Conservation (phyloP, 805 yeast genomes). For the Candida takata region DNA sequence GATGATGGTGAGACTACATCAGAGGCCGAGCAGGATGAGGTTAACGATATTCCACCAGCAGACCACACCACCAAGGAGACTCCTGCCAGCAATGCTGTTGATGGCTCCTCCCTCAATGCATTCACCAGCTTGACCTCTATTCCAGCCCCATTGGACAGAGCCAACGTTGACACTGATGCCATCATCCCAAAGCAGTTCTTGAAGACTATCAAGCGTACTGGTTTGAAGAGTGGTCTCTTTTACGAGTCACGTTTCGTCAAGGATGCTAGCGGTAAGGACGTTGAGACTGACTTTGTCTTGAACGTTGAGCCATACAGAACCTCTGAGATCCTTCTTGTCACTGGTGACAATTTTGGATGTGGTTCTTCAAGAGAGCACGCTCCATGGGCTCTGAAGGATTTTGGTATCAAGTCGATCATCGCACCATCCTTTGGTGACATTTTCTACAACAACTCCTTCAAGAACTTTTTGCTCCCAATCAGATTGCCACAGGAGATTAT, state of each 20-base stretch:
- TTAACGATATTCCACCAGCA: slow-evolving; percentile 57
- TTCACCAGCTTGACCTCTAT: slow-evolving; percentile 73
- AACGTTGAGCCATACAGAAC: slow-evolving; percentile 77
- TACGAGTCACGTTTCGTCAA: slow-evolving; percentile 81
- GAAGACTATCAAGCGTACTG: slow-evolving; percentile 96
- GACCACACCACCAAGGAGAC: slow-evolving; percentile 35
- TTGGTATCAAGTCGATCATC: slow-evolving; percentile 91
- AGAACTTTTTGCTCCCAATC: slow-evolving; percentile 91
- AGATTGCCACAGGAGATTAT: slow-evolving; percentile 80
- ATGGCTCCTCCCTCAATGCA: slow-evolving; percentile 59
- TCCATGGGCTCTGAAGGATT: slow-evolving; percentile 98
- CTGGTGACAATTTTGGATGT: slow-evolving; percentile 98
- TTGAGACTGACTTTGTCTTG: slow-evolving; percentile 83
- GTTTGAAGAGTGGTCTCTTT: slow-evolving; percentile 80
- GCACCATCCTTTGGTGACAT: slow-evolving; percentile 99
- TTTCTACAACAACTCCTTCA: slow-evolving; percentile 94
- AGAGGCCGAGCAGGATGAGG: slow-evolving; percentile 44
- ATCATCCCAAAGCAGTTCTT: slow-evolving; percentile 97
- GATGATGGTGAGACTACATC: slow-evolving; percentile 45
- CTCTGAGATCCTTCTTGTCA: slow-evolving; percentile 79
- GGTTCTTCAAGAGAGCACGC: slow-evolving; percentile 99
- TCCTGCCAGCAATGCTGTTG: slow-evolving; percentile 24
- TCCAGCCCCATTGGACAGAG: slow-evolving; percentile 91
- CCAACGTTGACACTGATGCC: slow-evolving; percentile 97
- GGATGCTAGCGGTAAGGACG: slow-evolving; percentile 61